Conservation (phyloP, 140 eudicot genomes). For the Ambrosia hybrid region DNA sequence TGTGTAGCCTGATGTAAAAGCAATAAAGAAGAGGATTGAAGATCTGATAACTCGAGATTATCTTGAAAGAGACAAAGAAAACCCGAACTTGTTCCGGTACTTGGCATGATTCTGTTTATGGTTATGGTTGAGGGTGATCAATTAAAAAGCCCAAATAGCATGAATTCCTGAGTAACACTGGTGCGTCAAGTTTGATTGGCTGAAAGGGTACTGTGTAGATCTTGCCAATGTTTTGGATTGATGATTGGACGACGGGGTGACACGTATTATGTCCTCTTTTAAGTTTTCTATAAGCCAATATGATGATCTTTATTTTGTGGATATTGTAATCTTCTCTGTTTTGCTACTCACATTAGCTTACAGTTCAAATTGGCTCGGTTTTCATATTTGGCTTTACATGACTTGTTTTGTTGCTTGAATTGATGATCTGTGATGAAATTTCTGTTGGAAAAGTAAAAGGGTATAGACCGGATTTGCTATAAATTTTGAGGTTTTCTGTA, state of each 20-base stretch:
- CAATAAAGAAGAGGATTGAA: constrained; percentile 93
- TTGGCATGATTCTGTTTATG: constrained; percentile 54
- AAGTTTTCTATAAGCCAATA: constrained; percentile 13
- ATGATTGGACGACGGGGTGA: constrained; percentile 20
- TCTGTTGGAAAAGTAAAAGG: neutral
- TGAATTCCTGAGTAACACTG: constrained; percentile 24
- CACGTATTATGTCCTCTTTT: neutral
- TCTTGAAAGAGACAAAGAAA: constrained; percentile 90
- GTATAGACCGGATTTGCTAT: too few species aligned
- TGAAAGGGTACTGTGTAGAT: constrained; percentile 30
- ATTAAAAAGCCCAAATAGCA: constrained; percentile 15
- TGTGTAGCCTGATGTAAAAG: constrained; percentile 91
- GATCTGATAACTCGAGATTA: constrained; percentile 96
- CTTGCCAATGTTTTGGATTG: constrained; percentile 31
- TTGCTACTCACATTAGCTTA: constrained; percentile 17
- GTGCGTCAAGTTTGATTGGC: constrained; percentile 17
- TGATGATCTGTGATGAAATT: neutral
- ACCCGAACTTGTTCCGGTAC: constrained; percentile 81
- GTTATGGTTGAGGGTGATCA: constrained; percentile 6
- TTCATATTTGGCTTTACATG: constrained; percentile 10
- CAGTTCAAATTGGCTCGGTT: neutral
- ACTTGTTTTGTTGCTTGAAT: neutral
- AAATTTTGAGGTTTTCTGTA: neutral
- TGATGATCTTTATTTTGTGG: constrained; percentile 25
- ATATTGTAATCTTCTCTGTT: constrained; percentile 35